These are phyloP conservation scores for Claviceps spartinae DNA, from an alignment of 2,329 filamentous ascomycete genomes.

Conservation along the genomic window DNA sequence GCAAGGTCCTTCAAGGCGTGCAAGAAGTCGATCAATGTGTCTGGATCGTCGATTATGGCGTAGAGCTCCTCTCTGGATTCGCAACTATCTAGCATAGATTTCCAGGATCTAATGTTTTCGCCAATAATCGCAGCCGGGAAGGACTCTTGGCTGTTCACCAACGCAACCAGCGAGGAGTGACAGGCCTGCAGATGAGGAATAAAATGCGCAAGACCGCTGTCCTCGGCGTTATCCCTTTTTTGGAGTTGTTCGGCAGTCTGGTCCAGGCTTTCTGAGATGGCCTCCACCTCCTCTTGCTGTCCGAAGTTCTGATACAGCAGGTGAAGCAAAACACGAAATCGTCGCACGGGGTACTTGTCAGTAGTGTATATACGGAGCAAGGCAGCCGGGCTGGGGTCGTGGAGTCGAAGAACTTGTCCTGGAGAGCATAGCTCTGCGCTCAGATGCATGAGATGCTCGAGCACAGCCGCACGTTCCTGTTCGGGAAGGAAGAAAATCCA, in stretches of 20 bases:
- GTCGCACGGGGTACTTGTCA: slow-evolving; percentile 37
- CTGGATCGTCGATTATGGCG: slow-evolving; percentile 33
- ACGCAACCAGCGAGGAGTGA: slow-evolving; percentile 28
- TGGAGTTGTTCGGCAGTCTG: slow-evolving; percentile 23
- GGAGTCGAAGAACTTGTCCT: slow-evolving; percentile 24
- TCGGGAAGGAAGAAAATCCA: slow-evolving; percentile 40
- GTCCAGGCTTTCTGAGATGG: slow-evolving; percentile 26
- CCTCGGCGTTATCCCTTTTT: slow-evolving; percentile 28
- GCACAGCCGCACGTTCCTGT: slow-evolving; percentile 38
- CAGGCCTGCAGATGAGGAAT: slow-evolving; percentile 35
- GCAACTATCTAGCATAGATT: slow-evolving; percentile 24
- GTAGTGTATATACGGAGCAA: slow-evolving; percentile 36
- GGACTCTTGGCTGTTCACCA: slow-evolving; percentile 23
- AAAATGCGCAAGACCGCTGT: slow-evolving; percentile 29
- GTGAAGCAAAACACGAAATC: slow-evolving; percentile 36
- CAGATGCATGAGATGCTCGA: slow-evolving; percentile 47
- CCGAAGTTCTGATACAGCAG: slow-evolving; percentile 37
- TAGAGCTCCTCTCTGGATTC: slow-evolving; percentile 27
- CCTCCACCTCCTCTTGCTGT: slow-evolving; percentile 23
- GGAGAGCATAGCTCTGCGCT: slow-evolving; percentile 24
- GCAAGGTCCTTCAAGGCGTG: slow-evolving; percentile 37
- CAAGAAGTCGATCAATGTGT: slow-evolving; percentile 34
- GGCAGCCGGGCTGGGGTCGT: slow-evolving; percentile 31
- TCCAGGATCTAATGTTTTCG: slow-evolving; percentile 31
- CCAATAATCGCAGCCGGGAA: slow-evolving; percentile 20